A percentile compares a stretch with the other conserved stretches of the same genome.
These are phyloP conservation scores for Plenodomus biglobosus DNA, from an alignment of 2,329 filamentous ascomycete genomes.

Conservation along the genomic window DNA sequence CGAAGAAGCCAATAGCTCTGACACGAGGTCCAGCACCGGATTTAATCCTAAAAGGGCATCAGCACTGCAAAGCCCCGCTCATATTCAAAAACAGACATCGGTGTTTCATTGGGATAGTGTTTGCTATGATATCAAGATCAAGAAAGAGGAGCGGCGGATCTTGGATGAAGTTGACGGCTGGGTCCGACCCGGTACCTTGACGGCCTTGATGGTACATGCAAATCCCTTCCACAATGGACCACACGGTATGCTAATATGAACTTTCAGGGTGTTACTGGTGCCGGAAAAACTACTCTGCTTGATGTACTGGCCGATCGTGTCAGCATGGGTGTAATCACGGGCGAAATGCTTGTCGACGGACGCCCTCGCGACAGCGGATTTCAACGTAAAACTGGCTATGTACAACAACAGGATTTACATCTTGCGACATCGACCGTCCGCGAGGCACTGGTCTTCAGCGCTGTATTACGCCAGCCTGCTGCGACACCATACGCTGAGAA, in stretches of 20 bases:
- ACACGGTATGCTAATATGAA: slow-evolving; percentile 50
- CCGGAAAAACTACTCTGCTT: slow-evolving; percentile 84
- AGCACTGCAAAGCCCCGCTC: no score
- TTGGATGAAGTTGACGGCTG: slow-evolving; percentile 67
- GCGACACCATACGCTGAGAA: slow-evolving; percentile 56
- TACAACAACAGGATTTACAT: slow-evolving; percentile 62
- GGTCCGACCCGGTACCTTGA: slow-evolving; percentile 83
- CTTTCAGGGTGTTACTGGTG: slow-evolving; percentile 69
- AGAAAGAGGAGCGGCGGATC: slow-evolving; percentile 38
- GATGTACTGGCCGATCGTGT: slow-evolving; percentile 79
- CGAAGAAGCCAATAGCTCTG: no score
- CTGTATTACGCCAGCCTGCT: slow-evolving; percentile 67
- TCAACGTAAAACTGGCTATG: slow-evolving; percentile 70
- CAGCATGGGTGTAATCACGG: slow-evolving; percentile 73
- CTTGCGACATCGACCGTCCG: slow-evolving; percentile 60
- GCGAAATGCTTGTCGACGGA: slow-evolving; percentile 72
- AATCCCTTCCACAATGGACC: no score
- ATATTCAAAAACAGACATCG: not conserved
- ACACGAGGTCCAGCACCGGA: no score
- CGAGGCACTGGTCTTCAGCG: slow-evolving; percentile 78
- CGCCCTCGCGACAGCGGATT: slow-evolving; percentile 71
- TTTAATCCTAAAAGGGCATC: no score
- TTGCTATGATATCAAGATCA: slow-evolving; percentile 73
- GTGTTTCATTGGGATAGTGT: slow-evolving; percentile 45
- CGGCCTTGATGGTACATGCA: slow-evolving; percentile 69